Base-by-base conservation (phyloP, 441 rosid species). In the Erodium trifolium region DNA sequence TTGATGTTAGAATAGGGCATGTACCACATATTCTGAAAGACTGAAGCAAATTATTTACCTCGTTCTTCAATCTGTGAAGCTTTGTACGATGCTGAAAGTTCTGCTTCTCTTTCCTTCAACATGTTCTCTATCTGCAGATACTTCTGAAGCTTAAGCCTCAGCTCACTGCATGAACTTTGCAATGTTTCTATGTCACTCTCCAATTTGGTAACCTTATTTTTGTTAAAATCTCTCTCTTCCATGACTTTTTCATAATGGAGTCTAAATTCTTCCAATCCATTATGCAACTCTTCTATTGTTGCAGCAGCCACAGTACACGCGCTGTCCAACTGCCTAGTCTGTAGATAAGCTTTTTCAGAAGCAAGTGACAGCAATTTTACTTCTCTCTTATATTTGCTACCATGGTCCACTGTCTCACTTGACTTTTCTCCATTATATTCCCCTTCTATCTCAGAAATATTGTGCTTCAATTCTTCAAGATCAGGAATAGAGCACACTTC, bases 41-140 rank as follows among this genome's bases (percentile, higher is more conserved):
- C 59, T 18, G 37, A 6, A 14, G 31, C 43, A 31, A 53, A 64
- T 19, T 14, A 14, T 51, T 71, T 67, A 81, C 86, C 91, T 83
- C 78, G 84, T 57, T 81, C 88, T 76, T 81, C 82, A 77, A 65
- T 47, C 35, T 47, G 69, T 65, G 74, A 69, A 55, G 73, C 77
- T 49, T 71, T 64, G 63, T 53, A 68, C 66, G 78, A 76, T 68
- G 77, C 70, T 31, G 83, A 79, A 69, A 84, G 73, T 79, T 86
- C 92, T 47, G 73, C 78, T 69, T 86, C 92, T 68, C 75, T 87
- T 71, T 81, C 86, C 75, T 83, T 83, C 86, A 87, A 81, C 70
- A 78, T 85, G 76, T 82, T 81, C 75, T 79, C 76, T 69, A 77
- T 70, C 68, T 72, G 85, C 75, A 78, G 76, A 73, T 72, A 79